Base-by-base conservation (phyloP, 495 filamentous ascomycete genomes). In the Neurospora africana region DNA sequence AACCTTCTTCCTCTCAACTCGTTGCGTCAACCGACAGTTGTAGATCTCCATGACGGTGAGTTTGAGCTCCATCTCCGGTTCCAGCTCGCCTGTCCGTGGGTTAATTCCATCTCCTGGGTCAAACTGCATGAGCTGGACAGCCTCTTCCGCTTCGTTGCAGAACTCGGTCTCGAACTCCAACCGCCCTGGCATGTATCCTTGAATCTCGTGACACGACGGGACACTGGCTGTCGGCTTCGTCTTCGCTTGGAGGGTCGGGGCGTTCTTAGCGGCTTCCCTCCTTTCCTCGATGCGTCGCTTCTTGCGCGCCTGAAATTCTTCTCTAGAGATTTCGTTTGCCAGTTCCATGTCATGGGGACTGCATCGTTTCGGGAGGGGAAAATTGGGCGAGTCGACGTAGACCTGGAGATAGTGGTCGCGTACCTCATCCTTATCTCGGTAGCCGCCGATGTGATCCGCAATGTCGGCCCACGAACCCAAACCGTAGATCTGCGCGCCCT, bases 11-110 rank as follows among this genome's bases (percentile, higher is more conserved):
- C 95, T 87, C 77, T 98, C 94, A n/a, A 92, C 94, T 39, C 95
- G 89, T 53, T 92, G 90, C 8, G 93, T 97, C 33, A 99, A 84
- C 19, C 94, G 91, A 35, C 92, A 91, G 78, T 98, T 98, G 82
- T 99, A 99, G 71, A 99, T 98, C 74, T 97, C 94, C 87, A 99
- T 98, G 4, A 99, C 93, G 0, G 94, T 97, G 84, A 98, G 89
- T 84, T 99, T 99, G 72, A 99, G 85, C 73, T 97, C 94, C 85
- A 94, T 95, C 81, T 99, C 95, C 13, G 94, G 93, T 72, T 98
- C 96, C 21, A 91, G 82, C 75, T 93, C 91, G 73, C 92, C 91
- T 3, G 93, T 97, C 15, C 86, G 83, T 6, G 90, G 89, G 74
- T 95, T 94, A 74, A 95, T 85, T 68, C 95, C 95, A 76, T 97